phyloP scores from a whole-genome alignment of 2,329 filamentous ascomycete species.

The Hawksworthiomyces lignivorus region DNA sequence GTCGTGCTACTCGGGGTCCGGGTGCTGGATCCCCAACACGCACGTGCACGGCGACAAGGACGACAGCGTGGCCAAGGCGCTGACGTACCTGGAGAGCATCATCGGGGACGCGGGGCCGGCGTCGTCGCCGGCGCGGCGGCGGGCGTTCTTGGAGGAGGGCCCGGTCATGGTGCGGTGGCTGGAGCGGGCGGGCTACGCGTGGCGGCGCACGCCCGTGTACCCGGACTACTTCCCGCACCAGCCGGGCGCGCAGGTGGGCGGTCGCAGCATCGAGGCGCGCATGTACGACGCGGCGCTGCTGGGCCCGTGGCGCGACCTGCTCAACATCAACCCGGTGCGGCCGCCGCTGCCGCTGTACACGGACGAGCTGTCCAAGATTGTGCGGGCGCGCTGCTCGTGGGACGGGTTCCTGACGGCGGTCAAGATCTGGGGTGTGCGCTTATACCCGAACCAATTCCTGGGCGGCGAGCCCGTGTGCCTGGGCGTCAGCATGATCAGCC shows the following conservation, averaged over 20 bases:
- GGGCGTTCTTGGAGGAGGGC: constrained; percentile 23
- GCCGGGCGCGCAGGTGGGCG: constrained; percentile 17
- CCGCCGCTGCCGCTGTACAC: constrained; percentile 13
- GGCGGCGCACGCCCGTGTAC: constrained; percentile 18
- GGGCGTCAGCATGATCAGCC: constrained; percentile 19
- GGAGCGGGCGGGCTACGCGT: constrained; percentile 20
- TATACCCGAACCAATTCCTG: constrained; percentile 8
- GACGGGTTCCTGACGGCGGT: constrained; percentile 8
- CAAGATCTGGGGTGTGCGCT: constrained; percentile 9
- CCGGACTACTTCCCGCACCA: constrained; percentile 25
- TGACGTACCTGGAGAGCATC: constrained; percentile 22
- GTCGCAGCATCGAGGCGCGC: constrained; percentile 21
- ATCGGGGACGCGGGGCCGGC: constrained; percentile 23
- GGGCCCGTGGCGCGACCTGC: constrained; percentile 17
- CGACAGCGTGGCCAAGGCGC: constrained; percentile 20
- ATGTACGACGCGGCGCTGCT: constrained; percentile 21
- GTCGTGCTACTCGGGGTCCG: constrained; percentile 26
- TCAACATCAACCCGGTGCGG: constrained; percentile 12
- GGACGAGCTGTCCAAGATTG: constrained; percentile 11
- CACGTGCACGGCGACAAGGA: constrained; percentile 15
- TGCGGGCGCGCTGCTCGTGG: constrained; percentile 8
- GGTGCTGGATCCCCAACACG: constrained; percentile 27
- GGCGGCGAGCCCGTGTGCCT: constrained; percentile 16
- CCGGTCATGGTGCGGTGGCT: constrained; percentile 26
- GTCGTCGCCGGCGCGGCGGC: constrained; percentile 20